Percentiles rank a stretch among this genome's conserved stretches.
Conservation (phyloP, 2,329 filamentous ascomycete species). For the Sporothrix brasiliensis region DNA sequence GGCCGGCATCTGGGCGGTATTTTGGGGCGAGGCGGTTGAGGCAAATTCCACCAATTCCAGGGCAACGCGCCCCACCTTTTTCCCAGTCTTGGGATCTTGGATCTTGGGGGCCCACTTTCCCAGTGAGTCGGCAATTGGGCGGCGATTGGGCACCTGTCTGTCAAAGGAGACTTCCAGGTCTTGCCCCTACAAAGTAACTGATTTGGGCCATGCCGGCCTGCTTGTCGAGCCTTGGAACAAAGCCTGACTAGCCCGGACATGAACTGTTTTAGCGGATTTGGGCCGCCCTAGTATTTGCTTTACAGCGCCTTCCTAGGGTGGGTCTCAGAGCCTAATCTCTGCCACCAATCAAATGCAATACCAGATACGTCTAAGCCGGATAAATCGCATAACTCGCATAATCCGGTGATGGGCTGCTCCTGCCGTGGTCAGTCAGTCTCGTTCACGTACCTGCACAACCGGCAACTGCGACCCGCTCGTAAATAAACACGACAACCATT, state of each 20-base stretch:
- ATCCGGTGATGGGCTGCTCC: not conserved
- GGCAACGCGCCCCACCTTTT: not conserved
- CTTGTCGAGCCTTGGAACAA: not conserved
- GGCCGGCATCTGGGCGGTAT: not conserved
- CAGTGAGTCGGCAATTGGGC: constrained; percentile 4
- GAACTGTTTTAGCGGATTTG: not conserved
- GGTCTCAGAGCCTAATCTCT: not conserved
- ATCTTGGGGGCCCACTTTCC: not conserved
- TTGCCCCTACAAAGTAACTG: not conserved
- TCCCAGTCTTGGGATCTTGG: not conserved
- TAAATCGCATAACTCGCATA: not conserved
- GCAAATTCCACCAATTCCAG: constrained; percentile 25
- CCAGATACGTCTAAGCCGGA: not conserved
- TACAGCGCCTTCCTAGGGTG: not conserved
- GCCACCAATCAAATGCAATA: not conserved
- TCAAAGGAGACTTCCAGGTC: not conserved
- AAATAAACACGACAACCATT: not conserved
- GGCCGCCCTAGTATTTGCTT: not conserved
- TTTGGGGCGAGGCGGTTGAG: constrained; percentile 12
- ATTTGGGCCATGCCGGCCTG: not conserved
- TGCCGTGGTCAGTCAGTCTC: not conserved
- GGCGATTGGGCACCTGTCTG: not conserved
- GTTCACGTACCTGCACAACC: not conserved
- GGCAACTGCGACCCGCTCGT: not conserved
- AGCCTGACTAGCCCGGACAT: not conserved